These are phyloP conservation scores for Ophiosphaerella korrae DNA, from an alignment of 2,329 filamentous ascomycete genomes.

Conservation along the genomic window DNA sequence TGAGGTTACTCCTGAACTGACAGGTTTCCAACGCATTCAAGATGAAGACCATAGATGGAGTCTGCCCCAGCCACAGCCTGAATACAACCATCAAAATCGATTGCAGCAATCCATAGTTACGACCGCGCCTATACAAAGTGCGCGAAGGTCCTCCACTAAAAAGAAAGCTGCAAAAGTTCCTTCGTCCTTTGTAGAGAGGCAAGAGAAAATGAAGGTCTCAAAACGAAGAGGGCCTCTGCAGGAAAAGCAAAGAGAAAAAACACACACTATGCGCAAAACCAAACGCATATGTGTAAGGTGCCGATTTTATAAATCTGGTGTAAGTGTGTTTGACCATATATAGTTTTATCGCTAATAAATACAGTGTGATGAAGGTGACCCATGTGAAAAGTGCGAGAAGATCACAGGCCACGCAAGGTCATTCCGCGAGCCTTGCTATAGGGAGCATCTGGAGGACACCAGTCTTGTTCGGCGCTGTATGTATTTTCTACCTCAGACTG, in stretches of 20 bases:
- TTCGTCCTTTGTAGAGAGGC: constrained; percentile 40
- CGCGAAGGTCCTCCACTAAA: constrained; percentile 22
- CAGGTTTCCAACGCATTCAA: constrained; percentile 21
- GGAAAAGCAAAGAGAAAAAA: constrained; percentile 37
- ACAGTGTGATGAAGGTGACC: constrained; percentile 41
- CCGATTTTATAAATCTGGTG: constrained; percentile 42
- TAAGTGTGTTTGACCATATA: constrained; percentile 12
- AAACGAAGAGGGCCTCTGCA: constrained; percentile 37
- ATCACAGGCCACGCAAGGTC: constrained; percentile 37
- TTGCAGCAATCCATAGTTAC: constrained; percentile 11
- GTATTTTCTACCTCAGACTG: not conserved
- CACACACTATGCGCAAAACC: constrained; percentile 43
- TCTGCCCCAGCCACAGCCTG: constrained; percentile 10
- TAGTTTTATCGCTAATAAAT: constrained; percentile 5
- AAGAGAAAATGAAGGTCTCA: constrained; percentile 41
- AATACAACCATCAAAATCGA: constrained; percentile 15
- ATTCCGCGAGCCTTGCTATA: constrained; percentile 40
- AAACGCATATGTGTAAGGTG: constrained; percentile 42
- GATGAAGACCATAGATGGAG: constrained; percentile 27
- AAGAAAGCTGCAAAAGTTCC: constrained; percentile 38
- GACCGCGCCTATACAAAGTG: constrained; percentile 7
- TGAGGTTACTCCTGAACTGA: constrained; percentile 11
- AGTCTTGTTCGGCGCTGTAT: constrained; percentile 41
- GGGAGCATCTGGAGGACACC: constrained; percentile 39
- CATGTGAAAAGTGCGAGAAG: constrained; percentile 40